These are phyloP conservation scores for Grigorovia transvaalensis DNA, from an alignment of 805 yeast species.

Conservation along the genomic window DNA sequence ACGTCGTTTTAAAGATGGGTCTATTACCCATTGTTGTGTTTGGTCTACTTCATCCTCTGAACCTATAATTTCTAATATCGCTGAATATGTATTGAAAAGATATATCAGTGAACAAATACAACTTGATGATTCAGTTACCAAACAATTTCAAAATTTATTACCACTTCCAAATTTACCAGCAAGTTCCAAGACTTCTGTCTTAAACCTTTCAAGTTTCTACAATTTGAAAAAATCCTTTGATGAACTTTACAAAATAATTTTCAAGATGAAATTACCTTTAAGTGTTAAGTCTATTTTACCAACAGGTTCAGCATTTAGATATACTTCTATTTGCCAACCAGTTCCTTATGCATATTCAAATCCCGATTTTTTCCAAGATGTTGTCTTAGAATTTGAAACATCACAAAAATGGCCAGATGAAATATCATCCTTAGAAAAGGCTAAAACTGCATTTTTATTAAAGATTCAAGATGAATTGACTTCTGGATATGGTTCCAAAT, in stretches of 20 bases:
- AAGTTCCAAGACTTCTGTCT: slow-evolving; percentile 41
- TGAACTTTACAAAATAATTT: slow-evolving; percentile 41
- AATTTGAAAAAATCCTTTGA: slow-evolving; percentile 45
- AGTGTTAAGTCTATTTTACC: slow-evolving; percentile 63
- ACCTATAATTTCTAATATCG: slow-evolving; percentile 56
- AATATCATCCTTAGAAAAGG: slow-evolving; percentile 68
- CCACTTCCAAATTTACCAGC: slow-evolving; percentile 56
- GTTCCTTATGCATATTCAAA: slow-evolving; percentile 68
- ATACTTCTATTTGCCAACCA: slow-evolving; percentile 67
- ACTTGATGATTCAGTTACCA: slow-evolving; percentile 27
- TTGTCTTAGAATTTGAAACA: slow-evolving; percentile 76
- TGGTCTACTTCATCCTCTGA: slow-evolving; percentile 55
- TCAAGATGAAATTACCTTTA: slow-evolving; percentile 54
- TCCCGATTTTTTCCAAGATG: slow-evolving; percentile 73
- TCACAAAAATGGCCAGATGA: slow-evolving; percentile 97
- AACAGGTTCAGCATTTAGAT: slow-evolving; percentile 63
- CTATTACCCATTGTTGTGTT: slow-evolving; percentile 80
- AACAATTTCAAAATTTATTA: slow-evolving; percentile 39
- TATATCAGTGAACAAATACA: slow-evolving; percentile 43
- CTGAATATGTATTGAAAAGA: slow-evolving; percentile 48
- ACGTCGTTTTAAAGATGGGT: slow-evolving; percentile 87
- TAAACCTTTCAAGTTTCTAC: slow-evolving; percentile 35
- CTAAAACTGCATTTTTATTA: slow-evolving; percentile 81
- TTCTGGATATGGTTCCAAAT: slow-evolving; percentile 40
- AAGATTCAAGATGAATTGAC: slow-evolving; percentile 45